Conservation (phyloP, 2,329 filamentous ascomycete species). For the Penicillium sumatraense region DNA sequence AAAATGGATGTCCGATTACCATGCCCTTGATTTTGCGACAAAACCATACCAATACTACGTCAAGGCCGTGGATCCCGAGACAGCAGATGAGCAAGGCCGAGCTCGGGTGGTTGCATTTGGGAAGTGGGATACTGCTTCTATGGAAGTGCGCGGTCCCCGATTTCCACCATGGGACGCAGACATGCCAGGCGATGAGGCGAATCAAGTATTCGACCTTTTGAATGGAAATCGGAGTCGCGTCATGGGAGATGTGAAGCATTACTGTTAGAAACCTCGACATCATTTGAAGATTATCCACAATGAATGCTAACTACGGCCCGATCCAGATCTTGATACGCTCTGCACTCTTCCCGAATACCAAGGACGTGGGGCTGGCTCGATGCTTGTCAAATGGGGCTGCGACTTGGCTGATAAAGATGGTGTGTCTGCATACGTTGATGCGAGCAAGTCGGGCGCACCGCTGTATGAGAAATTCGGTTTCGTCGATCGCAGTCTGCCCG, state of each 20-base stretch:
- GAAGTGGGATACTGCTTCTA: slow-evolving; percentile 34
- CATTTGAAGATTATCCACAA: not conserved
- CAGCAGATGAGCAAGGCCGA: slow-evolving; percentile 9
- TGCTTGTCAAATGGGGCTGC: slow-evolving; percentile 45
- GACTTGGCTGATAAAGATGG: slow-evolving; percentile 42
- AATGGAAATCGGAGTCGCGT: slow-evolving; percentile 26
- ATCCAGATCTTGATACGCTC: slow-evolving; percentile 42
- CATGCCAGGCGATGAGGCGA: slow-evolving; percentile 18
- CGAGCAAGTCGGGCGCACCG: slow-evolving; percentile 38
- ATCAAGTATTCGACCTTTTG: slow-evolving; percentile 23
- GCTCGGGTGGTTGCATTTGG: slow-evolving; percentile 31
- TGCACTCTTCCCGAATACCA: slow-evolving; percentile 50
- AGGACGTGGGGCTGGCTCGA: slow-evolving; percentile 44
- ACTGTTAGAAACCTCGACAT: slow-evolving; percentile 25
- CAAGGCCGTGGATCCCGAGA: slow-evolving; percentile 30
- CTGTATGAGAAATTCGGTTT: slow-evolving; percentile 49
- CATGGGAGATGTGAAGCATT: slow-evolving; percentile 31
- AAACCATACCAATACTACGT: slow-evolving; percentile 32
- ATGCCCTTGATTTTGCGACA: slow-evolving; percentile 26
- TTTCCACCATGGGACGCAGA: slow-evolving; percentile 35
- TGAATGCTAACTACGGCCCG: not conserved
- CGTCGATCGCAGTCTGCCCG: slow-evolving; percentile 30
- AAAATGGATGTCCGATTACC: slow-evolving; percentile 30
- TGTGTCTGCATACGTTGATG: slow-evolving; percentile 44
- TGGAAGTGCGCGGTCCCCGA: slow-evolving; percentile 29